These are phyloP conservation scores for Deuterostichococcus epilithicus DNA, from an alignment of 139 green algal species.

Conservation along the genomic window DNA sequence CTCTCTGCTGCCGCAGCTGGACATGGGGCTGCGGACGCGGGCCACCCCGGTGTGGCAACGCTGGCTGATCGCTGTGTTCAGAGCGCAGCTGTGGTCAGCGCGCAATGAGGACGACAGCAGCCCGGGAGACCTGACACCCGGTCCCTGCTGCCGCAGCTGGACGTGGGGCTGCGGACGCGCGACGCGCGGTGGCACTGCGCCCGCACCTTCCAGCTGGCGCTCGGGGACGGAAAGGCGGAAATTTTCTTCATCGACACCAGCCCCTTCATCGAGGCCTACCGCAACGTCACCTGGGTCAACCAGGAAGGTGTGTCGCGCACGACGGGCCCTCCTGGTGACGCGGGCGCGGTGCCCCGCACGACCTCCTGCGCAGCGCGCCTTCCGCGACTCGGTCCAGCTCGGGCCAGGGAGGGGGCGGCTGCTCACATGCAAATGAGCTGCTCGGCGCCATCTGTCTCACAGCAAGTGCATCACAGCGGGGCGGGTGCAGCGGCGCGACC, in stretches of 20 bases:
- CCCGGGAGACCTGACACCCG: not conserved
- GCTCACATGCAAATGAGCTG: slow-evolving; percentile 2
- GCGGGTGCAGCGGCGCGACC: too few species aligned
- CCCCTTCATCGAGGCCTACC: slow-evolving; percentile 49
- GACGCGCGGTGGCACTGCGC: slow-evolving; percentile 58
- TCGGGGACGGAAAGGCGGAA: slow-evolving; percentile 26
- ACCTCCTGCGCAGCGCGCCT: too few species aligned
- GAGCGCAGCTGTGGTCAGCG: not conserved
- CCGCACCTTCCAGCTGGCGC: slow-evolving; percentile 21
- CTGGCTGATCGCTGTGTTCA: too few species aligned
- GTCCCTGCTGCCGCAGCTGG: slow-evolving; percentile 35
- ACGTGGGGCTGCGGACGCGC: slow-evolving; percentile 18
- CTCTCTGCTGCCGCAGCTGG: too few species aligned
- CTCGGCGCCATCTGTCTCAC: too few species aligned
- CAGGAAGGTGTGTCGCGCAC: slow-evolving; percentile 28
- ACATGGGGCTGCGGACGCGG: too few species aligned
- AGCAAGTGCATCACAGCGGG: too few species aligned
- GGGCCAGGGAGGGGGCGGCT: not conserved
- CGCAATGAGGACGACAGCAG: not conserved
- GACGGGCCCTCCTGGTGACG: too few species aligned
- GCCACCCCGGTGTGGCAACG: too few species aligned
- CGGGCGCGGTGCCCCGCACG: too few species aligned
- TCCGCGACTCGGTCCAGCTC: too few species aligned
- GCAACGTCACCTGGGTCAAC: slow-evolving; percentile 23
- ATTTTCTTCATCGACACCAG: slow-evolving; percentile 73